A percentile compares a stretch with the other conserved stretches of the same genome.
These are phyloP conservation scores for Mycena amicta DNA, from an alignment of 768 basidiomycete species.

Conservation along the genomic window DNA sequence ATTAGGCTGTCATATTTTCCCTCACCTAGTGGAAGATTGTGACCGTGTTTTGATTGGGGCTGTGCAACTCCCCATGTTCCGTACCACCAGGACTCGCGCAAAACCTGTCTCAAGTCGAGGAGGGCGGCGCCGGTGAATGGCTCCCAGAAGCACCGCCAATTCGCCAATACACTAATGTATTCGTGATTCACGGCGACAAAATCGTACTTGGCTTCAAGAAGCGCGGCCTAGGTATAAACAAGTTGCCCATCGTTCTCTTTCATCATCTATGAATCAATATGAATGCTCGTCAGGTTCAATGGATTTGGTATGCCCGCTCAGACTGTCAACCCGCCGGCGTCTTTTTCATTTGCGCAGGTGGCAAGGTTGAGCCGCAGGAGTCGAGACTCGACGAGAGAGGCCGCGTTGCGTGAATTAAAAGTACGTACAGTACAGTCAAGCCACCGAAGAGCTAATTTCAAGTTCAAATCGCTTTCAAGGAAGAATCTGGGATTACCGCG, in stretches of 20 bases:
- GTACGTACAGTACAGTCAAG: too few species aligned
- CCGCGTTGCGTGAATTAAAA: slow-evolving; percentile 76
- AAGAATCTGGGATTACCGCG: slow-evolving; percentile 79
- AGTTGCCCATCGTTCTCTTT: slow-evolving; percentile 52
- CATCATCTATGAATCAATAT: not conserved
- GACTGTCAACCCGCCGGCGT: too few species aligned
- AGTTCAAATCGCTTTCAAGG: slow-evolving; percentile 53
- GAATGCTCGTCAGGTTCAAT: slow-evolving; percentile 61
- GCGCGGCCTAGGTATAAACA: slow-evolving; percentile 68
- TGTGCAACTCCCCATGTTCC: not conserved
- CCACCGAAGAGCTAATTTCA: too few species aligned
- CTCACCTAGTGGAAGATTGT: too few species aligned
- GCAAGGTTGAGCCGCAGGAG: slow-evolving; percentile 81
- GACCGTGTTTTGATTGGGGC: too few species aligned
- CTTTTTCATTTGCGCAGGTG: slow-evolving; percentile 42
- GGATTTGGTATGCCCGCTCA: slow-evolving; percentile 63
- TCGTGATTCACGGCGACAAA: slow-evolving; percentile 59
- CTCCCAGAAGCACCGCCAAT: slow-evolving; percentile 15
- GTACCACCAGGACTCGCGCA: slow-evolving; percentile 13
- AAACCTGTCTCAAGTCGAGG: not conserved
- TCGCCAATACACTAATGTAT: slow-evolving; percentile 69
- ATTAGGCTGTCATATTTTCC: not conserved
- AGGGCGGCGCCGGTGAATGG: slow-evolving; percentile 18
- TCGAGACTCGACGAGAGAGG: slow-evolving; percentile 62
- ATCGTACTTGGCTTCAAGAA: slow-evolving; percentile 79